phyloP scores from a whole-genome alignment of 495 filamentous ascomycete species.

The Sporormia fimetaria region DNA sequence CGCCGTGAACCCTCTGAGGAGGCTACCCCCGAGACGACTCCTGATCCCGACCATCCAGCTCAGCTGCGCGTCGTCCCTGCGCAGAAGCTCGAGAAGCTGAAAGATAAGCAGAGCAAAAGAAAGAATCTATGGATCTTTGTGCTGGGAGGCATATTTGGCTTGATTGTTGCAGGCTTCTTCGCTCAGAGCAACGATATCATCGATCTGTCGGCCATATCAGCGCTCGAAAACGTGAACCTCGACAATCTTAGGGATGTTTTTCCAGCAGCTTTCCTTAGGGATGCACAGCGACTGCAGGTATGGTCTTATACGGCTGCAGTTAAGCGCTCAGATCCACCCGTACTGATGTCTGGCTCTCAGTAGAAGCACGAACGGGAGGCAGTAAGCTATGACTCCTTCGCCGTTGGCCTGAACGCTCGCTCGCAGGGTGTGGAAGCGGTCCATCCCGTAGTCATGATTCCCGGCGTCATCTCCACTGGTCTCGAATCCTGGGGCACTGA shows the following conservation, averaged over 20 bases:
- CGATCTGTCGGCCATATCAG: conserved; percentile 57
- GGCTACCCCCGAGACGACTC: conserved; percentile 12
- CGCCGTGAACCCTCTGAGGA: conserved; percentile 5
- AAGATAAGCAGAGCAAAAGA: conserved; percentile 36
- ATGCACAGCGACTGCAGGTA: conserved; percentile 77
- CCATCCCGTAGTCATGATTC: conserved; percentile 92
- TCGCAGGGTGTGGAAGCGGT: conserved; percentile 72
- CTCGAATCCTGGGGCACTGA: conserved; percentile 93
- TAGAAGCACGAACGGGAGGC: conserved; percentile 76
- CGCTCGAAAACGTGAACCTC: conserved; percentile 70
- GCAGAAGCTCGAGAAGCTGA: conserved; percentile 31
- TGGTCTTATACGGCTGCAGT: too few relatives aligned
- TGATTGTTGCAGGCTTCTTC: conserved; percentile 72
- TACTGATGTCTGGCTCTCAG: conserved; percentile 19
- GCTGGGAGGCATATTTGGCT: conserved; percentile 71
- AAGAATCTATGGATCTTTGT: conserved; percentile 69
- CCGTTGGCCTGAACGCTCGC: conserved; percentile 70
- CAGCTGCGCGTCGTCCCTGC: conserved; percentile 27
- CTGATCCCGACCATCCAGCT: conserved; percentile 15
- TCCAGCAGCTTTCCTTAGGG: conserved; percentile 66
- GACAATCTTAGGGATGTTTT: conserved; percentile 72
- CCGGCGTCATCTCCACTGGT: conserved; percentile 93
- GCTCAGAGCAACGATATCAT: conserved; percentile 75
- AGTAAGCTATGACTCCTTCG: conserved; percentile 84
- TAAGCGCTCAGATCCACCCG: too few relatives aligned